Percentiles rank a stretch among this genome's conserved stretches.
Conservation (phyloP, 2,329 filamentous ascomycete species). For the Cercospora sp. region DNA sequence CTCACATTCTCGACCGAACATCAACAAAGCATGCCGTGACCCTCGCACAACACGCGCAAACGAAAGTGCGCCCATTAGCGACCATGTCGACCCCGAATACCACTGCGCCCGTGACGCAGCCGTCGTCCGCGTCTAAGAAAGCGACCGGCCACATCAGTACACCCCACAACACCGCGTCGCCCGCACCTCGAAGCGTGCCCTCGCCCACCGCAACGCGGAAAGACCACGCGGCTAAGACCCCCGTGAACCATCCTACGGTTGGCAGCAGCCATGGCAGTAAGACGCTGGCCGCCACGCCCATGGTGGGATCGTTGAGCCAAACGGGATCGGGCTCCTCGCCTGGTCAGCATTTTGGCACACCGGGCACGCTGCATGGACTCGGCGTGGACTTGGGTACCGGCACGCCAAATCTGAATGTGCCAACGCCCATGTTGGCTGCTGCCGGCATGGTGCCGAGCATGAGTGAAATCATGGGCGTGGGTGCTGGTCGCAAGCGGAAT, state of each 20-base stretch:
- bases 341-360: slow-evolving; percentile 34
- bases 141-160: slow-evolving; percentile 32
- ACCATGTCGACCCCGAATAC: slow-evolving; percentile 34
- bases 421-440: slow-evolving; percentile 37
- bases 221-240: slow-evolving; percentile 42
- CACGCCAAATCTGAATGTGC: slow-evolving; percentile 44
- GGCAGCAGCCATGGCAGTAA: slow-evolving; percentile 34
- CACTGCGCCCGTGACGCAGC: slow-evolving; percentile 22
- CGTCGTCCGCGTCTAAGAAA: slow-evolving; percentile 36
- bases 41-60: not conserved
- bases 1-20: slow-evolving; percentile 13
- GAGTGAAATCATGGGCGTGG: slow-evolving; percentile 45
- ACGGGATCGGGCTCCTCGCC: slow-evolving; percentile 31
- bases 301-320: slow-evolving; percentile 38
- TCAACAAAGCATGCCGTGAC: slow-evolving; percentile 4
- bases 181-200: slow-evolving; percentile 37
- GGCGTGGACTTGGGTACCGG: slow-evolving; percentile 37
- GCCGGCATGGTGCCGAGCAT: slow-evolving; percentile 46
- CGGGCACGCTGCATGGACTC: slow-evolving; percentile 24
- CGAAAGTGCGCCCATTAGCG: not conserved
- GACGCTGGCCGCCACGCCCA: slow-evolving; percentile 36
- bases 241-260: slow-evolving; percentile 37
- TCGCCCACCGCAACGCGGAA: slow-evolving; percentile 33
- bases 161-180: slow-evolving; percentile 45
- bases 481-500: slow-evolving; percentile 43